phyloP scores from a whole-genome alignment of 2,329 filamentous ascomycete genomes.

The Cryphonectria parasitica region DNA sequence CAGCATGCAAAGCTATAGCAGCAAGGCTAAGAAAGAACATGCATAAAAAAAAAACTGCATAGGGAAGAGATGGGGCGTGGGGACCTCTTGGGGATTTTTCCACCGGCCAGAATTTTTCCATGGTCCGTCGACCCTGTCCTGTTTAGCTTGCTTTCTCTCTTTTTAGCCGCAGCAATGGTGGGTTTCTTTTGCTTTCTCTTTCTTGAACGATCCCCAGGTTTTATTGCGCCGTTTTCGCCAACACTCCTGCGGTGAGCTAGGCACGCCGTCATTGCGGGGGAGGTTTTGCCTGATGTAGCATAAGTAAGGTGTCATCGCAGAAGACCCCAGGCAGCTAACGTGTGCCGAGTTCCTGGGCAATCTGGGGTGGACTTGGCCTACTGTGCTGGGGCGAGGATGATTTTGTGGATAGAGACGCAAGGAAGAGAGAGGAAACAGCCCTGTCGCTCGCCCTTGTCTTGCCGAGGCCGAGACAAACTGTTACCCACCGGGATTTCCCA shows the following conservation, averaged over 20 bases:
- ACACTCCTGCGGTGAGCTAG: neutral
- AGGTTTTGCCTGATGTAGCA: neutral
- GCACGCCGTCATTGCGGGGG: conserved; percentile 3
- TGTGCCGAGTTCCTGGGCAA: neutral
- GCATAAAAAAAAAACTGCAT: too few species aligned
- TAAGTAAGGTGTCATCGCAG: conserved; percentile 3
- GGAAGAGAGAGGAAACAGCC: neutral
- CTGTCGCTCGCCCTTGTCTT: neutral
- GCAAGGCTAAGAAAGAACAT: too few species aligned
- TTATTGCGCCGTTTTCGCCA: neutral
- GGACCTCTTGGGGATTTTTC: neutral
- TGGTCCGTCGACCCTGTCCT: neutral
- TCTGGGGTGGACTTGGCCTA: too few species aligned
- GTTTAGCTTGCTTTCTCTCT: neutral
- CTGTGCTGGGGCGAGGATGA: neutral
- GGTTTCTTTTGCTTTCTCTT: neutral
- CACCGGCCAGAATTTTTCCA: conserved; percentile 11
- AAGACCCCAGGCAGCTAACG: too few species aligned
- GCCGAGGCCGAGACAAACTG: neutral
- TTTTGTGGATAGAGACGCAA: neutral
- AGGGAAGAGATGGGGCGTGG: neutral
- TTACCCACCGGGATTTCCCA: neutral
- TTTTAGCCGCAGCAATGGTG: neutral
- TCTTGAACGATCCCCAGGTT: neutral
- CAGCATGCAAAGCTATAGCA: too few species aligned